Conservation (phyloP, 2,329 filamentous ascomycete genomes). For the Emmonsiellopsis sp. region DNA sequence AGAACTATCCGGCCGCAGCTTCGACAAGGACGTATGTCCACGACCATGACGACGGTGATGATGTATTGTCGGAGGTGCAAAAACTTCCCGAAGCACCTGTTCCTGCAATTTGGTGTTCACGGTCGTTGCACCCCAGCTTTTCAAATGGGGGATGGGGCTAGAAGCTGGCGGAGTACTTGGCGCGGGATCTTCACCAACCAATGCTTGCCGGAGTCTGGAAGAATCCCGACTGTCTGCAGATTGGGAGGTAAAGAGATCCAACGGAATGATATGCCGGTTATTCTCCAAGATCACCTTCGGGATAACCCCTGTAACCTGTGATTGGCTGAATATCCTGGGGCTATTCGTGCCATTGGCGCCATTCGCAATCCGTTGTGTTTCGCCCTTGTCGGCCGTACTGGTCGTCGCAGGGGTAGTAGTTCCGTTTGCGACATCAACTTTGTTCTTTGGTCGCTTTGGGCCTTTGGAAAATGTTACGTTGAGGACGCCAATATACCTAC, state of each 20-base stretch:
- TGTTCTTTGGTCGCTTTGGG: conserved; percentile 49
- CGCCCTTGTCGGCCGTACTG: neutral
- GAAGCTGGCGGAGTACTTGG: neutral
- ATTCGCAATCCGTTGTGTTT: neutral
- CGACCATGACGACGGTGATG: conserved; percentile 62
- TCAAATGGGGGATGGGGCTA: neutral
- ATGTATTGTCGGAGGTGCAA: conserved; percentile 72
- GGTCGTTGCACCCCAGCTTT: conserved; percentile 75
- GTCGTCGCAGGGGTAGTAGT: neutral
- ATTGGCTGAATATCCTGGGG: conserved; percentile 59
- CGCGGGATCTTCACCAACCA: neutral
- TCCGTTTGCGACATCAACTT: conserved; percentile 19
- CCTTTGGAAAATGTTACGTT: conserved; percentile 92
- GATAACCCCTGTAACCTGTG: conserved; percentile 61
- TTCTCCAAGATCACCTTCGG: conserved; percentile 91
- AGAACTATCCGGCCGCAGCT: conserved; percentile 25
- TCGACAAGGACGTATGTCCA: conserved; percentile 56
- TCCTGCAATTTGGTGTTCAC: conserved; percentile 82
- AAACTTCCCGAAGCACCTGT: conserved; percentile 87
- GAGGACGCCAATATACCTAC: conserved; percentile 88
- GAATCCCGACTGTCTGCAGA: conserved; percentile 1
- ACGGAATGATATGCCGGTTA: conserved; percentile 85
- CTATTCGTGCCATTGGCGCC: neutral
- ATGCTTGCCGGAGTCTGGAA: neutral
- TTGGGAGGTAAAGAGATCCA: conserved; percentile 64